phyloP scores from a whole-genome alignment of 176 grass and related monocot species.

The Guadua angustifolia region DNA sequence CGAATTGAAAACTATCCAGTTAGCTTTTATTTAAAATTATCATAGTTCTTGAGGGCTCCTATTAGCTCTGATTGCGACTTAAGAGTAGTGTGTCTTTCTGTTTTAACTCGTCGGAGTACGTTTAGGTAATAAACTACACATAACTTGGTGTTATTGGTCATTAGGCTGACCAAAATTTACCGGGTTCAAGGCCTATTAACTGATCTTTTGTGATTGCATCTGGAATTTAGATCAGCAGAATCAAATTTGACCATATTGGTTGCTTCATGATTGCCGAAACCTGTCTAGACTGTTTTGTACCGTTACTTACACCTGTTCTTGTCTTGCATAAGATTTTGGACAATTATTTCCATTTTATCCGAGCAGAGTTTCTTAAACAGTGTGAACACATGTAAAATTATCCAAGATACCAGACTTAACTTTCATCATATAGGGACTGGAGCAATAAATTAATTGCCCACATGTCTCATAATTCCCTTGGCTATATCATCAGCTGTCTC shows the following conservation, averaged over 20 bases:
- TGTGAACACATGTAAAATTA: conserved; percentile 10
- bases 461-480: background rate
- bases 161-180: background rate
- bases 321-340: conserved; percentile 12
- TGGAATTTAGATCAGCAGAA: background rate
- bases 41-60: background rate
- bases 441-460: conserved; percentile 8
- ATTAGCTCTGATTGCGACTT: background rate
- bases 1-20: background rate
- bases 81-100: background rate
- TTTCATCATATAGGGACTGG: background rate
- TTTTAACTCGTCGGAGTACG: background rate
- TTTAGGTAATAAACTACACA: background rate
- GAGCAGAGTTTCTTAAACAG: background rate
- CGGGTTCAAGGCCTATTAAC: background rate
- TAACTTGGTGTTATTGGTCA: background rate
- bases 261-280: conserved; percentile 22
- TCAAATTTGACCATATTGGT: conserved; percentile 9
- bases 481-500: conserved; percentile 24
- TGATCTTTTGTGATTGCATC: background rate
- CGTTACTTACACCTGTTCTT: background rate
- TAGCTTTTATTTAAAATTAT: background rate
- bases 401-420: conserved; percentile 7
- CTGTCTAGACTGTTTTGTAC: background rate
- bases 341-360: background rate